Evolutionary conservation across 805 yeast species (phyloP).

Genomic region (Priceomyces medius): DNA sequence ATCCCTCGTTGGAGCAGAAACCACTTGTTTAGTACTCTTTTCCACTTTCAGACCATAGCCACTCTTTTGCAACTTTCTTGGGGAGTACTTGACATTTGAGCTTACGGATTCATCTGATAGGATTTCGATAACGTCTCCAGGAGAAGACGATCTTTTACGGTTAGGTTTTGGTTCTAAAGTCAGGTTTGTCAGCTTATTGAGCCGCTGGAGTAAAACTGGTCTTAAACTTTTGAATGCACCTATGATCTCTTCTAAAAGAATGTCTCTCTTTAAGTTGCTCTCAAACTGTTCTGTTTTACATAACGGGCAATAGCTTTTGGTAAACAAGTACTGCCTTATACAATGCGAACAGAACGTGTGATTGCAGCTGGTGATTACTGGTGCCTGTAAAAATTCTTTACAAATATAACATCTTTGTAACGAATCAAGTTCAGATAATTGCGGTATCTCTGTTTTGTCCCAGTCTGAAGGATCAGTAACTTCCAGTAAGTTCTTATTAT

Average conservation of each 20-base stretch:
- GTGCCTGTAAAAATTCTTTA: conserved; percentile 75
- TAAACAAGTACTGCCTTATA: conserved; percentile 67
- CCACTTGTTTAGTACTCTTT: conserved; percentile 12
- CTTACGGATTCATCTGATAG: conserved; percentile 13
- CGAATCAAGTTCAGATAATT: conserved; percentile 61
- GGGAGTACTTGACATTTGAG: conserved; percentile 9
- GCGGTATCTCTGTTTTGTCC: conserved; percentile 52
- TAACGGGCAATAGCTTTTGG: conserved; percentile 67
- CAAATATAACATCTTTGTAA: conserved; percentile 82
- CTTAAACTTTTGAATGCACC: conserved; percentile 49
- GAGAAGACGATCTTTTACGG: conserved; percentile 9
- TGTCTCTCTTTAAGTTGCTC: conserved; percentile 64
- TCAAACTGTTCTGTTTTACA: conserved; percentile 72
- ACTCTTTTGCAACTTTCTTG: conserved; percentile 1
- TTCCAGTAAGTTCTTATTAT: conserved; percentile 16
- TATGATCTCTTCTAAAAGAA: conserved; percentile 69
- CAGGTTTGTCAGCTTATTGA: conserved; percentile 12
- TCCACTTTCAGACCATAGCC: neutral
- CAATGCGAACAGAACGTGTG: conserved; percentile 90
- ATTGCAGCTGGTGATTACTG: conserved; percentile 80
- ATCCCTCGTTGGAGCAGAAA: conserved; percentile 11
- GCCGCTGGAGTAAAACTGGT: conserved; percentile 31
- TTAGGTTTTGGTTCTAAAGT: neutral
- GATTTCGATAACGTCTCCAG: conserved; percentile 13
- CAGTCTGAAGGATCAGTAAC: conserved; percentile 76